These are phyloP conservation scores for baker's yeast (Saccharomyces cerevisiae) DNA, from an alignment of 805 yeast species.

Conservation along the genomic window DNA sequence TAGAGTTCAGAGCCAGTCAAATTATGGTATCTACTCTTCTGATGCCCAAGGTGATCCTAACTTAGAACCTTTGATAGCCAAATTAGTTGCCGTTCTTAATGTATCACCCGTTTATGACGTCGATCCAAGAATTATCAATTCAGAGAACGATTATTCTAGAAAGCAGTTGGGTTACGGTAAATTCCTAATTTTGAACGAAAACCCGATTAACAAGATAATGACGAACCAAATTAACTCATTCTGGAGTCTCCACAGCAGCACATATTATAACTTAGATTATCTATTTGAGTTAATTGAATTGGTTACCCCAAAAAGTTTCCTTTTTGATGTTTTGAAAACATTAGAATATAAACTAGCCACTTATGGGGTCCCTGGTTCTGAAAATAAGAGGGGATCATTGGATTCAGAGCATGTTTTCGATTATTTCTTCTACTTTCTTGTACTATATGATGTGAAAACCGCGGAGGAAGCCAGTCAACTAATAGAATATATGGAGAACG, in stretches of 20 bases:
- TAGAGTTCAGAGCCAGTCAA: constrained; percentile 17
- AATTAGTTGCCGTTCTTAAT: constrained; percentile 14
- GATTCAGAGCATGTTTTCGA: constrained; percentile 23
- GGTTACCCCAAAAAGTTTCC: constrained; percentile 23
- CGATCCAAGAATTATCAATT: constrained; percentile 18
- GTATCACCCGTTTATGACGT: constrained; percentile 24
- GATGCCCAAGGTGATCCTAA: constrained; percentile 24
- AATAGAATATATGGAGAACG: constrained; percentile 16
- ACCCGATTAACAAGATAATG: constrained; percentile 27
- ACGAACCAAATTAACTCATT: constrained; percentile 30
- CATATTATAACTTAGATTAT: constrained; percentile 29
- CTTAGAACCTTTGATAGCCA: constrained; percentile 20
- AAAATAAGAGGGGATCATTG: constrained; percentile 16
- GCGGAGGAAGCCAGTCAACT: constrained; percentile 18
- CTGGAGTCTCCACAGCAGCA: constrained; percentile 32
- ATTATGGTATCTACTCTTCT: constrained; percentile 27
- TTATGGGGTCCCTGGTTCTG: constrained; percentile 19
- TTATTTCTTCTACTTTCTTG: constrained; percentile 26
- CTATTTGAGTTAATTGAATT: constrained; percentile 21
- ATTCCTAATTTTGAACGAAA: constrained; percentile 23
- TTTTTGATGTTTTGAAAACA: constrained; percentile 22
- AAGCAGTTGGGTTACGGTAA: constrained; percentile 21
- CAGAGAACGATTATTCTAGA: constrained; percentile 22
- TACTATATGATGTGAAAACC: constrained; percentile 23
- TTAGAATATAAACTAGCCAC: constrained; percentile 21